Evolutionary conservation across 2,329 filamentous ascomycete species (phyloP), one percentile per base, ranked within the genome.

Genomic region (Rhynchosporium secalis): DNA sequence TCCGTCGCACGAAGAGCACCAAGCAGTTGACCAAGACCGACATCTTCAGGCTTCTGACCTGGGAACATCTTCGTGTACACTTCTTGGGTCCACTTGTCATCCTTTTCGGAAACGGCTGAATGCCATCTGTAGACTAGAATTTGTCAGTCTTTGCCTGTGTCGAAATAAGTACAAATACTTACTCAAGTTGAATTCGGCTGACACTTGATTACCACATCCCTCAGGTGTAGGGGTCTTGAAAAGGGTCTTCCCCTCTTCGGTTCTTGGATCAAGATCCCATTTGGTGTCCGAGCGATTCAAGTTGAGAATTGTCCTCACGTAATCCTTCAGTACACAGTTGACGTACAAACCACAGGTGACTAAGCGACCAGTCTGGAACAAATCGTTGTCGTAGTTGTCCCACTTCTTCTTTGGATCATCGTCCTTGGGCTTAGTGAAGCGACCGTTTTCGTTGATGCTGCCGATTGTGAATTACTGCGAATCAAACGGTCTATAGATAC

Each of bases 121-220:
- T 96, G 91, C 91, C 91, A 96, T 66, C 91, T 83, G 75, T 96
- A 96, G 68, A 90, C 69, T 70, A 28, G 6, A 40, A 3, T 26
- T n/a, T 10, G 41, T 70, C 7, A 67, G 64, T 33, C n/a, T n/a
- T 47, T 13, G 20, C 1, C 13, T 36, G 43, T 1, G 4, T n/a
- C 8, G 15, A 28, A 9, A 9, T 38, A 28, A 28, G 40, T 8
- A 45, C 29, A 20, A 45, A 9, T 20, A 62, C 65, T 62, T 52
- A 69, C 68, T 89, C 9, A 96, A 81, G 72, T 95, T 96, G 80
- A 96, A 96, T 77, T 96, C 92, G 3, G 89, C 90, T 0, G 90
- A 94, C 4, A 94, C 90, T 67, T 89, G 86, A 71, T 95, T 96
- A 56, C 92, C 92, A 0, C 89, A 85, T 47, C 90, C 92, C 29